A percentile compares a stretch with the other conserved stretches of the same genome.
Evolutionary conservation across 2,329 filamentous ascomycete genomes (phyloP).

Genomic region (Penicillium occitanis): DNA sequence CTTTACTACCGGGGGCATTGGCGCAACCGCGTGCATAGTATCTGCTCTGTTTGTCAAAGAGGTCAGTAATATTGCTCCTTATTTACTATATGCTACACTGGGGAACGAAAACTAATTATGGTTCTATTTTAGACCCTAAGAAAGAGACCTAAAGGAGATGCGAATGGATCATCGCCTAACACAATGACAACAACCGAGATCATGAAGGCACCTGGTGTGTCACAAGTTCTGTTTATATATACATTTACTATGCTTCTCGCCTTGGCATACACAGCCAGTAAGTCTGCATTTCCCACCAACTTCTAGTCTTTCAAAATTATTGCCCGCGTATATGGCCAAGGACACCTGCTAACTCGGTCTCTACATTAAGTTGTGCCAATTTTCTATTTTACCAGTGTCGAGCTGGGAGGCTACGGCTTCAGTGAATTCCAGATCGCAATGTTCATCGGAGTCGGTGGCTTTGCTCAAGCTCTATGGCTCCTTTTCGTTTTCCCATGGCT

Average conservation of each 20-base stretch:
- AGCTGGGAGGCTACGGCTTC: conserved; percentile 66
- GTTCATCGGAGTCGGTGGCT: conserved; percentile 64
- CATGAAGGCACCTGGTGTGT: conserved; percentile 63
- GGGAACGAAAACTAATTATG: background rate
- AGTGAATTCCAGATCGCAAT: conserved; percentile 62
- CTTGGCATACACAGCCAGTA: conserved; percentile 66
- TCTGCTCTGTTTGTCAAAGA: conserved; percentile 63
- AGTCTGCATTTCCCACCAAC: background rate
- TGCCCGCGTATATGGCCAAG: background rate
- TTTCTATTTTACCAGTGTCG: conserved; percentile 64
- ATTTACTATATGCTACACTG: conserved; percentile 20
- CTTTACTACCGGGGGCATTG: conserved; percentile 57
- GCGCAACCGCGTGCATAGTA: conserved; percentile 54
- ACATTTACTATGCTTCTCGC: conserved; percentile 67
- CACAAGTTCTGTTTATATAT: conserved; percentile 65
- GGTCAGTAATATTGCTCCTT: conserved; percentile 28
- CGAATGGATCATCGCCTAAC: background rate
- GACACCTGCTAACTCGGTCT: background rate
- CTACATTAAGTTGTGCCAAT: conserved; percentile 56
- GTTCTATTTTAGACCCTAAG: conserved; percentile 32
- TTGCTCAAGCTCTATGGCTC: conserved; percentile 69
- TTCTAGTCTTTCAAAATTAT: background rate
- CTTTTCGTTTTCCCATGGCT: conserved; percentile 67
- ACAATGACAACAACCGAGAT: conserved; percentile 44
- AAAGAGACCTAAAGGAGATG: conserved; percentile 26